Base-by-base conservation (phyloP, 768 basidiomycete genomes). In the Leucocoprinus sp. region DNA sequence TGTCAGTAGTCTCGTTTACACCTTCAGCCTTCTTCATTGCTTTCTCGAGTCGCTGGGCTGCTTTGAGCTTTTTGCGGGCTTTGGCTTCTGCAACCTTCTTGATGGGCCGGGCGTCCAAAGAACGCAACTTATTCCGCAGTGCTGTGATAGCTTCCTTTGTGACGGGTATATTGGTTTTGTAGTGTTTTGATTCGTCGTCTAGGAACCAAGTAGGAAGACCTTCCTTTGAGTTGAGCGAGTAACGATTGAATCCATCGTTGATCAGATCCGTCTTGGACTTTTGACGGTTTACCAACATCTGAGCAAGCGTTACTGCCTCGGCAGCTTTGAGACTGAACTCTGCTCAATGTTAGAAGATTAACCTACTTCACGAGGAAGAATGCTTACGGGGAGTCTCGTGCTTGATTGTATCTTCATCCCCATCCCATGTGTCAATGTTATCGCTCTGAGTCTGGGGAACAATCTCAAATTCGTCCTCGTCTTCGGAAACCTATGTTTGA, bases 71-170 rank as follows among this genome's bases (percentile, higher is more conserved):
- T 67, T 99, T 99, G 51, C 96, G 78, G 22, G 91, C 93, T 64
- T 98, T 98, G 11, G 96, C 96, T 65, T 98, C 96, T 7, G 95
- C 96, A 5, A 98, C 78, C 71, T 99, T 99, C 70, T 96, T 98
- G 67, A 99, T 98, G 14, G 96, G 96, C 19, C 96, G 80, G 1
- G 95, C 92, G 60, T 99, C 93, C 39, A 99, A 70, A 11, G 92
- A 89, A 9, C 95, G 84, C 64, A 93, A 88, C 63, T 88, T 91
- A 17, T 86, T 88, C 23, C 87, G 81, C 23, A 99, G 71, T 8
- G 80, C 82, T 39, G 75, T 74, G 45, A 98, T 71, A 8, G 96
- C 96, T 61, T 98, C 96, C 62, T 95, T 98, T 0, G 93, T 97
- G 45, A 97, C 74, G n/a, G 96, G 96, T 37, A 98, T 71, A 61